Percentiles rank a stretch among this genome's conserved stretches.
Conservation (phyloP, 495 filamentous ascomycete genomes). For the Podospora pseudocomata region DNA sequence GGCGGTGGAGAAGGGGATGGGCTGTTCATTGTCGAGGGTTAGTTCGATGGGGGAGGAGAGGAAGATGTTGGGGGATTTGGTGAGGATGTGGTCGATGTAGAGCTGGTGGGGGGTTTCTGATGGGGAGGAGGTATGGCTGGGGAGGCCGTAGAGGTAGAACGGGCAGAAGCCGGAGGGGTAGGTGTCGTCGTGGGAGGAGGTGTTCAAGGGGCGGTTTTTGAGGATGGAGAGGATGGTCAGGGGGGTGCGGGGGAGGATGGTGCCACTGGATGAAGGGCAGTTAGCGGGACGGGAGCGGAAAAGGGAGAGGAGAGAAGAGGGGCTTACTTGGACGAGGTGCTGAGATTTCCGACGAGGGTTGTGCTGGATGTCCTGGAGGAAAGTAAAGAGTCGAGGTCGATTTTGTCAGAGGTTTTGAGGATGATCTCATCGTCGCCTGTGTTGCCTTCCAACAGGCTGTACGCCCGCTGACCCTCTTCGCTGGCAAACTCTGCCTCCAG, state of each 20-base stretch:
- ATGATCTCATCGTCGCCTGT: conserved; percentile 15
- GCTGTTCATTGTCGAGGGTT: background rate
- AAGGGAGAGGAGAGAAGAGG: background rate
- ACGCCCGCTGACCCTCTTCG: background rate
- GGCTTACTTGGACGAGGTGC: conserved; percentile 13
- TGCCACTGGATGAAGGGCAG: conserved; percentile 11
- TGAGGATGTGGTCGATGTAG: conserved; percentile 8
- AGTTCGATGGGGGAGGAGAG: background rate
- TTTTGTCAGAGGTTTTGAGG: conserved; percentile 16
- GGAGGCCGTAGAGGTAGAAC: conserved; percentile 7
- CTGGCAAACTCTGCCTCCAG: conserved; percentile 10
- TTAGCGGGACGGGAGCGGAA: background rate
- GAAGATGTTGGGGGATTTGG: conserved; percentile 7
- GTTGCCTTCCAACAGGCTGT: conserved; percentile 14
- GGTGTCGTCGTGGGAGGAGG: background rate
- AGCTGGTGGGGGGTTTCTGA: background rate
- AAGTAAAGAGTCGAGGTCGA: conserved; percentile 11
- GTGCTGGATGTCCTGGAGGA: background rate
- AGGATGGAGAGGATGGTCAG: conserved; percentile 30
- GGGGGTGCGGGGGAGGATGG: conserved; percentile 26
- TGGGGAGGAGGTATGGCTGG: background rate
- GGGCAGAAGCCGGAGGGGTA: conserved; percentile 6
- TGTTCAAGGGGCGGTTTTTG: conserved; percentile 13
- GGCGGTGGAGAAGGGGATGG: background rate
- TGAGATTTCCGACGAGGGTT: conserved; percentile 10